Percentiles rank a stretch among this genome's conserved stretches.
These are phyloP conservation scores for Veloboletus limbatus DNA, from an alignment of 1,284 basidiomycete genomes.

Conservation along the genomic window DNA sequence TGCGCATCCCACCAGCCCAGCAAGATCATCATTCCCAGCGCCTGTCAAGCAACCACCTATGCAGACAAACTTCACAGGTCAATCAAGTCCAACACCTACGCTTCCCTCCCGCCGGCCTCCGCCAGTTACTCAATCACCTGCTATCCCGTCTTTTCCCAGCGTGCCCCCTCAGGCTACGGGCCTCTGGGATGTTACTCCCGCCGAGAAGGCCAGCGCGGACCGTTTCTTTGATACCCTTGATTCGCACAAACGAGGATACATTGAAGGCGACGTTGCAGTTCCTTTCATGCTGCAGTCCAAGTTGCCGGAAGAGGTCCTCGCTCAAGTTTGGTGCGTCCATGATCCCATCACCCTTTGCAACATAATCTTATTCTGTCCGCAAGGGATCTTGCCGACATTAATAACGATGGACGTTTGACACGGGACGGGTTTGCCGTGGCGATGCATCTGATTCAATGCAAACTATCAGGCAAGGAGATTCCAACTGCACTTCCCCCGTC, in stretches of 20 bases:
- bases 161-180: conserved; percentile 25
- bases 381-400: conserved; percentile 94
- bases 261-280: conserved; percentile 93
- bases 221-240: conserved; percentile 85
- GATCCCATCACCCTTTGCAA: background rate
- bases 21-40: conserved; percentile 38
- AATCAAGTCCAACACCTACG: conserved; percentile 28
- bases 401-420: conserved; percentile 84
- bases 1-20: conserved; percentile 52
- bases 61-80: conserved; percentile 66
- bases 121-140: conserved; percentile 16
- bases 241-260: conserved; percentile 69
- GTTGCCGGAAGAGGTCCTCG: conserved; percentile 80
- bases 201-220: conserved; percentile 82
- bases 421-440: conserved; percentile 96
- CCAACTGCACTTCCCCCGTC: conserved; percentile 71
- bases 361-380: conserved; percentile 11
- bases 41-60: conserved; percentile 33
- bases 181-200: conserved; percentile 82
- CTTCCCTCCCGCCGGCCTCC: conserved; percentile 22
- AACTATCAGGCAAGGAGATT: conserved; percentile 80
- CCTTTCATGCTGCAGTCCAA: conserved; percentile 96
- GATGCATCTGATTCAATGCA: conserved; percentile 91
- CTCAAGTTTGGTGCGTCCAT: conserved; percentile 80
- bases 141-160: conserved; percentile 25